Base-by-base conservation (phyloP, 2,329 filamentous ascomycete genomes). In the Leptographium lundbergii region DNA sequence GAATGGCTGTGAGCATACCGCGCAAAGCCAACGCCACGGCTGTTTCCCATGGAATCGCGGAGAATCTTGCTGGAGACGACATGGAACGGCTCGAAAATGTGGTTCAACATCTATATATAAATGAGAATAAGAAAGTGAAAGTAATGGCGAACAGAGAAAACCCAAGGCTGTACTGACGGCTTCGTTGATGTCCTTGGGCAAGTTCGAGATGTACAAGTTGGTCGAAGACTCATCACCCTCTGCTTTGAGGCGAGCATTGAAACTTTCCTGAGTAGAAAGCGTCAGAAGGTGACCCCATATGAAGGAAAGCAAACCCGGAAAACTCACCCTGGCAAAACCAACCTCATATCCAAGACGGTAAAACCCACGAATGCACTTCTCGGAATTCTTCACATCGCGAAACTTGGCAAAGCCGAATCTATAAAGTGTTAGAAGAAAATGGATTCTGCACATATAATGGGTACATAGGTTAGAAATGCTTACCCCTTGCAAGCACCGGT, bases 361-460 rank as follows among this genome's bases (percentile, higher is more conserved):
- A 71, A 99, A 96, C 52, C 90, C 94, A 57, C 91, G 89, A 69
- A 99, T 99, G 71, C 94, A 97, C 69, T 91, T 88, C 75, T 97
- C 91, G 14, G 94, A 96, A 65, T 96, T 86, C 59, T 86, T 85
- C 63, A 88, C 88, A 66, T 89, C 87, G 71, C 82, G 88, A 71
- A 95, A 99, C 73, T 96, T 96, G 71, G 96, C 92, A 70, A 99
- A 99, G 6, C 94, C 94, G 69, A 97, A 99, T 17, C 94, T 97
- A 42, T 45, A 9, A n/a, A 19, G 10, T 45, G 53, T 55, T 55
- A 45, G 11, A 34, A 32, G 32, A 52, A 53, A 55, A n/a, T 1
- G 6, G 52, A 42, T 17, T n/a, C 3, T 19, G 6, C 19, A n/a
- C 7, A n/a, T n/a, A 57, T 19, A 14, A 55, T 36, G n/a, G 36